Base-by-base conservation (phyloP, 305 asterid genomes). In the Fraxinus greggii region DNA sequence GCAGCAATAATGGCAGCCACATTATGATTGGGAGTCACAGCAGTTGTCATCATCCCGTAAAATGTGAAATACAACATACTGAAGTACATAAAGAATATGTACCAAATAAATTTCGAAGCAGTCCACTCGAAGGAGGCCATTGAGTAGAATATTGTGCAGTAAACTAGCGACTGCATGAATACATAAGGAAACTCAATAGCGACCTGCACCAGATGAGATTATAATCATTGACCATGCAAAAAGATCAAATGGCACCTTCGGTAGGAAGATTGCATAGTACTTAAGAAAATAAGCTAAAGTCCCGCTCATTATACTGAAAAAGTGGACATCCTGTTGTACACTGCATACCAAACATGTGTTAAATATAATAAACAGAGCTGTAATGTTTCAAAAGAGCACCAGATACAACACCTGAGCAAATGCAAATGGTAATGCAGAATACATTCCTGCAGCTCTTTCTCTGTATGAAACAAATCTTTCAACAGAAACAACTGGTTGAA, bases 41-140 rank as follows among this genome's bases (percentile, higher is more conserved):
- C 97, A 70, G 98, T 93, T 31, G 98, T 95, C 99, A 95, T 95
- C 99, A 95, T 95, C 84, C 99, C 99, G 38, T 92, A 95, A 32
- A 90, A 90, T 86, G 99, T 95, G 94, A 95, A 95, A 87, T 94
- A 95, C 84, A 93, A 80, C 94, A 93, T 90, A 4, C 98, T 92
- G 82, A 90, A 94, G 90, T 88, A 95, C 97, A 92, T 95, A 75
- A 93, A 91, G 86, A 89, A 93, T 32, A 82, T 83, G 91, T 93
- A 94, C 95, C 94, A 91, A 79, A 93, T 21, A 78, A 94, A 90
- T 83, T 95, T 95, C 4, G 89, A 75, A 42, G 84, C 87, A 29
- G 86, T 80, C 98, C 99, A 94, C 89, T 94, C 99, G 78, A 90
- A 95, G 15, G 96, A 79, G 21, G 95, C 98, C 97, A 93, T 83